A percentile compares a stretch with the other conserved stretches of the same genome.
phyloP scores from a whole-genome alignment of 169 alveolate genomes.

The Cyclospora cayetanensis region DNA sequence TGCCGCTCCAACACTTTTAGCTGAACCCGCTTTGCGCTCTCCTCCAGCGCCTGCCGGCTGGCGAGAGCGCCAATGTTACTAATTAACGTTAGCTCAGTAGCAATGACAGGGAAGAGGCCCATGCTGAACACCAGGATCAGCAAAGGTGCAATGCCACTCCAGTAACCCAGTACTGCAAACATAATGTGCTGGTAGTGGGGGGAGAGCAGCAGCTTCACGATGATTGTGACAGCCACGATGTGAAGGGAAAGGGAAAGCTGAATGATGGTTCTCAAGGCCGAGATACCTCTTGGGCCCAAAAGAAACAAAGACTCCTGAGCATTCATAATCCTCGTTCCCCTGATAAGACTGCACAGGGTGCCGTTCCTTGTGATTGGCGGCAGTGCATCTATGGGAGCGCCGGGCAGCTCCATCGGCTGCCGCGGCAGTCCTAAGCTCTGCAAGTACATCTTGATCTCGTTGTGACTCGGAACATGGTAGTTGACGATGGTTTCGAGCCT shows the following conservation, averaged over 20 bases:
- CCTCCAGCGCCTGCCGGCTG: slow-evolving; percentile 55
- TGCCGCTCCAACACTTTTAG: slow-evolving; percentile 45
- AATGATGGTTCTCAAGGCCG: background rate
- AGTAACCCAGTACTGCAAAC: slow-evolving; percentile 48
- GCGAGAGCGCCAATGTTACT: slow-evolving; percentile 65
- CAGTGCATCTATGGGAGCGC: slow-evolving; percentile 46
- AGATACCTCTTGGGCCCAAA: slow-evolving; percentile 50
- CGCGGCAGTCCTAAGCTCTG: slow-evolving; percentile 27
- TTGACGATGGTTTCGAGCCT: slow-evolving; percentile 5
- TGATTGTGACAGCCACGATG: slow-evolving; percentile 57
- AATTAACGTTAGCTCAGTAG: slow-evolving; percentile 5
- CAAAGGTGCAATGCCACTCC: slow-evolving; percentile 59
- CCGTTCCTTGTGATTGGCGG: slow-evolving; percentile 36
- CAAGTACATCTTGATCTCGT: background rate
- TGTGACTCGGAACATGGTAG: slow-evolving; percentile 32
- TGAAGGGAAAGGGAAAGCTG: slow-evolving; percentile 60
- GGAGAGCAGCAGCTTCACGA: slow-evolving; percentile 66
- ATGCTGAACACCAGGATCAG: slow-evolving; percentile 9
- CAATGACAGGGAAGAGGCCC: slow-evolving; percentile 48
- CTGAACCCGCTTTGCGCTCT: slow-evolving; percentile 45
- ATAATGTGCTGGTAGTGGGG: slow-evolving; percentile 57
- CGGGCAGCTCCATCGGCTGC: background rate
- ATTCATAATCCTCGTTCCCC: slow-evolving; percentile 27
- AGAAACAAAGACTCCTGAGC: slow-evolving; percentile 58
- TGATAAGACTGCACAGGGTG: slow-evolving; percentile 17